Conservation (phyloP, 2,329 filamentous ascomycete species). For the Plectosphaerella plurivora region DNA sequence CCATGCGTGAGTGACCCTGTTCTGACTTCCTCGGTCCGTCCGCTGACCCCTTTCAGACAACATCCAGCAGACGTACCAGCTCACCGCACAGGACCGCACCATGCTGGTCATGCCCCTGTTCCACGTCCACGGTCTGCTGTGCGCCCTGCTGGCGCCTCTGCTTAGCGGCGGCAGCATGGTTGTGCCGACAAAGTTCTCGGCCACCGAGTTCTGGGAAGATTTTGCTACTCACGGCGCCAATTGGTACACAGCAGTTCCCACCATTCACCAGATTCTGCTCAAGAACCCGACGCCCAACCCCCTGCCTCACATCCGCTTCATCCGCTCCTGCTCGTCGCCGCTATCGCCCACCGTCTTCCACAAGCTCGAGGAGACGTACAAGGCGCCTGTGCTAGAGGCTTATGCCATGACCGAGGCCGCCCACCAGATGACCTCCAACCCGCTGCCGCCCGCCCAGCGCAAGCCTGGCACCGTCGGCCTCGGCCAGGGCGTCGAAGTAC, state of each 20-base stretch:
- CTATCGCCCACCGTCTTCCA: slow-evolving; percentile 78
- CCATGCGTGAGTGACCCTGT: slow-evolving; percentile 58
- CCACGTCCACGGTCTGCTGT: slow-evolving; percentile 85
- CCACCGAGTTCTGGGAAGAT: slow-evolving; percentile 76
- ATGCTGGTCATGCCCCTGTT: slow-evolving; percentile 89
- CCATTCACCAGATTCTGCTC: slow-evolving; percentile 85
- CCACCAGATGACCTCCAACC: slow-evolving; percentile 79
- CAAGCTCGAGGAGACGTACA: slow-evolving; percentile 70
- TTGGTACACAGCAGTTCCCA: slow-evolving; percentile 92
- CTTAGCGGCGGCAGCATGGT: slow-evolving; percentile 73
- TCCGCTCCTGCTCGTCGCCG: slow-evolving; percentile 81
- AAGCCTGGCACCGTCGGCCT: slow-evolving; percentile 80
- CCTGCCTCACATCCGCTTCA: slow-evolving; percentile 73
- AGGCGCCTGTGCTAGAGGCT: slow-evolving; percentile 79
- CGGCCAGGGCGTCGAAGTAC: slow-evolving; percentile 78
- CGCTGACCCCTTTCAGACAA: slow-evolving; percentile 46
- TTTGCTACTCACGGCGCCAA: slow-evolving; percentile 72
- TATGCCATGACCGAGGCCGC: slow-evolving; percentile 92
- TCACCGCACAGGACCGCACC: slow-evolving; percentile 68
- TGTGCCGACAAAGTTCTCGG: slow-evolving; percentile 75
- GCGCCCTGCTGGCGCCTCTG: slow-evolving; percentile 74
- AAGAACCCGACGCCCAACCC: slow-evolving; percentile 66
- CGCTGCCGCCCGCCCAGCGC: slow-evolving; percentile 64
- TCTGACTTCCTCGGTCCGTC: too few relatives aligned
- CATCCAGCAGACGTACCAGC: slow-evolving; percentile 71